Evolutionary conservation across 2,329 filamentous ascomycete genomes (phyloP), one percentile per base, ranked within the genome.

Genomic region (Penicillium corylophilum): DNA sequence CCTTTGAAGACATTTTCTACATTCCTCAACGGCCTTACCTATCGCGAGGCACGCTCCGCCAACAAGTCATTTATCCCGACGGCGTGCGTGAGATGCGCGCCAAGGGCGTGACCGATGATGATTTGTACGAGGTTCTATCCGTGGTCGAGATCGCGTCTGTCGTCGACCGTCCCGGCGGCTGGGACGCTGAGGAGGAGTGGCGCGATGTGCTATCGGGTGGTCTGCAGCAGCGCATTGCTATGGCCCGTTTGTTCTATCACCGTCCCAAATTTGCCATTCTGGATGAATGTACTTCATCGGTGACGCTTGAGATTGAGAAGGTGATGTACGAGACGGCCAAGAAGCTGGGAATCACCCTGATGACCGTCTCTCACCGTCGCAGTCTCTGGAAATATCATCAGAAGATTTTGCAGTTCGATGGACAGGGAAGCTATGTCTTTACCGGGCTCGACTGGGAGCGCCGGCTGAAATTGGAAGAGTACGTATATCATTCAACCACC

Each of bases 271-370:
- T 96, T 71, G 94, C 94, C 10, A 99, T 99, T 61, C 79, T 99
- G 33, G 94, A 99, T 70, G 94, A 99, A 75, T 99, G 94, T 73
- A 99, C 94, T 6, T 92, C 87, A 50, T 90, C 86, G 46, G 90
- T 99, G n/a, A 96, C 95, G 15, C 81, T 96, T 24, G 93, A 97
- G 62, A 91, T 92, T 54, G 94, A 99, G 68, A 88, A 90, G 69
- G 82, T 90, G 68, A 97, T 99, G 91, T 99, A 99, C 72, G 93
- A 96, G 63, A 92, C 90, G 49, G 94, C 94, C 45, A 97, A 99
- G 79, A 80, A 83, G 16, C 75, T 96, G 16, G 91, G 90, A 3
- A 94, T 96, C 64, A 97, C 94, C 0, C 81, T 99, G 57, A 96
- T 99, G 90, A 99, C 94, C 0, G 94, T 99, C 22, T 91, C 86